A percentile compares a stretch with the other conserved stretches of the same genome.
Evolutionary conservation across 2,329 filamentous ascomycete genomes (phyloP).

Genomic region (Stagonosporopsis vannaccii): DNA sequence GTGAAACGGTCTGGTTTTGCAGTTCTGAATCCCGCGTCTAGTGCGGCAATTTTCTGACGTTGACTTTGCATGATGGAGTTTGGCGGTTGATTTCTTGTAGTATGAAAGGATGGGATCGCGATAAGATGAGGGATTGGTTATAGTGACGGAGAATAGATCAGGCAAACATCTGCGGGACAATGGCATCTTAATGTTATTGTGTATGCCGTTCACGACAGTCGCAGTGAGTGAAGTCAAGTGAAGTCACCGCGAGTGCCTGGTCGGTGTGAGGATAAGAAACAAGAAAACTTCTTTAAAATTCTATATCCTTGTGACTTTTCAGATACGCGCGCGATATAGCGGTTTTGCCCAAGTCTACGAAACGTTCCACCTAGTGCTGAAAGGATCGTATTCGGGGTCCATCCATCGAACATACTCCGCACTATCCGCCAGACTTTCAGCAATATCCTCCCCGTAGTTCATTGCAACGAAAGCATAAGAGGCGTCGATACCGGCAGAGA

Average conservation of each 20-base stretch:
- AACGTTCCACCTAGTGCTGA: slow-evolving; percentile 51
- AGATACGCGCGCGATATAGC: no score
- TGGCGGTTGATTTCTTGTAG: neutral
- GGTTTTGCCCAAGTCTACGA: neutral
- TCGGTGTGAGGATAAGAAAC: neutral
- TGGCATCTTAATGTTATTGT: neutral
- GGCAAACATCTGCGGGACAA: neutral
- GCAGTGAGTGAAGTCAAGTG: slow-evolving; percentile 1
- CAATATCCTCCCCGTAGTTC: slow-evolving; percentile 61
- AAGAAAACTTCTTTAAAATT: neutral
- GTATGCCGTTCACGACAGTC: neutral
- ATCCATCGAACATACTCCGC: slow-evolving; percentile 65
- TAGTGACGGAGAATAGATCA: neutral
- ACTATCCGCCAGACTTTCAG: slow-evolving; percentile 54
- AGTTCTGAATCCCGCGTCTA: neutral
- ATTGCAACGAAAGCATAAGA: slow-evolving; percentile 62
- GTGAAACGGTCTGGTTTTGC: neutral
- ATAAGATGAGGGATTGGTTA: neutral
- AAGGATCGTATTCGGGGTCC: slow-evolving; percentile 62
- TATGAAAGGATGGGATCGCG: neutral
- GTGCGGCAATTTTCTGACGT: neutral
- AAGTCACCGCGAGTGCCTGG: neutral
- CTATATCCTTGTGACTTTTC: neutral
- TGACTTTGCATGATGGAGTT: neutral
- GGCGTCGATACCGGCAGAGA: slow-evolving; percentile 68